Base-by-base conservation (phyloP, 805 yeast genomes). In the Starmera dryadoides region DNA sequence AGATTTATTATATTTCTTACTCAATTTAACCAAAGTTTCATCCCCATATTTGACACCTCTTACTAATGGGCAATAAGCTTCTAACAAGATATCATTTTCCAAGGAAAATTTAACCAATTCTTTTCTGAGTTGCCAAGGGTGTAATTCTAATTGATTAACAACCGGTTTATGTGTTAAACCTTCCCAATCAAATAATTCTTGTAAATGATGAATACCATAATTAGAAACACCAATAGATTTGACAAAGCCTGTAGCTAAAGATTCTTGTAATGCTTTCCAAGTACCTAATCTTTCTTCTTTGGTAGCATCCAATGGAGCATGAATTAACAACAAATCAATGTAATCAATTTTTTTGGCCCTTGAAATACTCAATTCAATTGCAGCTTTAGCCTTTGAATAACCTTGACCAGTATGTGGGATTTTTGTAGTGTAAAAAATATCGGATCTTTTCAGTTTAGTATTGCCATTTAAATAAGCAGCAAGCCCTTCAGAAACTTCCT, bases 1-100 rank as follows among this genome's bases (percentile, higher is more conserved):
- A 8, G 81, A 52, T 25, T 71, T 68, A 3, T 67, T 66, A 31
- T 70, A 71, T 41, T 68, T 70, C 31, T 66, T 53, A 29, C 81
- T 77, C 43, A 83, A 65, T 25, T 52, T 57, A 18, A 60, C 52
- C 37, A 84, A 64, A 36, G 61, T 71, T 2, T 78, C 74, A 56
- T 81, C 84, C 33, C 68, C 56, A 34, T 79, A 56, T 49, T 77
- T 75, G 34, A 56, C 54, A 8, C 91, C 86, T 45, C 75, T 79
- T 2, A 80, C 73, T 49, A 88, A 71, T 7, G 96, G 96, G 7
- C 93, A 79, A 61, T 74, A 88, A 1, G 94, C 89, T 56, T 84
- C 86, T 10, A 81, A 74, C 6, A 67, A 61, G 31, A 88, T 73
- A 34, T 68, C 77, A 41, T 79, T 60, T 14, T 66, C 53, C 25